Base-by-base conservation (phyloP, 257 asterid species). In the Solanum microdontum region DNA sequence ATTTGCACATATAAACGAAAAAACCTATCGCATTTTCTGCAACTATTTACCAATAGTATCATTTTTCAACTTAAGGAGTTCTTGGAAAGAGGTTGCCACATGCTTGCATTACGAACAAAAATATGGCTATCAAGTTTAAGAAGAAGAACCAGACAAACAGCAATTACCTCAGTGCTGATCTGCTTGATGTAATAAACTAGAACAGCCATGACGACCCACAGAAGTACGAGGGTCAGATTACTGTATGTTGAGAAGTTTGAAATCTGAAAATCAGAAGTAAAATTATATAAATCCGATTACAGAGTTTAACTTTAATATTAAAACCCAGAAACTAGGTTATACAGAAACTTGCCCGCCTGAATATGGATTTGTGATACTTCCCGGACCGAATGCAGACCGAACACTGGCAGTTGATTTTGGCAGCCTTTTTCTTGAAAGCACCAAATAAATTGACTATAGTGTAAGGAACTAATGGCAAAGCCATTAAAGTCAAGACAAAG, bases 401-500 rank as follows among this genome's bases (percentile, higher is more conserved):
- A 93, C 99, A 97, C 86, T 90, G 96, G 86, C 99, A 97, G 86
- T 92, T 94, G 73, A 93, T 90, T 87, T 87, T 94, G 33, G 91
- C 90, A 72, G 94, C 91, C 89, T 97, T 95, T 90, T 93, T 94
- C 9, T 88, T 90, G 85, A 93, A 91, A 28, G 97, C 94, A 19
- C 90, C 94, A 89, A 90, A 93, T 80, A 97, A 88, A 84, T 96
- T 93, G 88, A 96, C 91, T 86, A 97, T 88, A 13, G 99, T 97
- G 74, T 95, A 97, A 7, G 99, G 99, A 88, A 97, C 99, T 86
- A 97, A 93, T 84, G 99, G 99, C 91, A 97, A 93, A 13, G 98
- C 95, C 89, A 97, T 94, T 89, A 97, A 91, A 51, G 99, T 97
- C 92, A 97, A 91, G 48, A 96, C 94, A 87, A 97, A 97, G 87